Evolutionary conservation across 768 basidiomycete species (phyloP).

Genomic region (Gloeophyllum trabeum): DNA sequence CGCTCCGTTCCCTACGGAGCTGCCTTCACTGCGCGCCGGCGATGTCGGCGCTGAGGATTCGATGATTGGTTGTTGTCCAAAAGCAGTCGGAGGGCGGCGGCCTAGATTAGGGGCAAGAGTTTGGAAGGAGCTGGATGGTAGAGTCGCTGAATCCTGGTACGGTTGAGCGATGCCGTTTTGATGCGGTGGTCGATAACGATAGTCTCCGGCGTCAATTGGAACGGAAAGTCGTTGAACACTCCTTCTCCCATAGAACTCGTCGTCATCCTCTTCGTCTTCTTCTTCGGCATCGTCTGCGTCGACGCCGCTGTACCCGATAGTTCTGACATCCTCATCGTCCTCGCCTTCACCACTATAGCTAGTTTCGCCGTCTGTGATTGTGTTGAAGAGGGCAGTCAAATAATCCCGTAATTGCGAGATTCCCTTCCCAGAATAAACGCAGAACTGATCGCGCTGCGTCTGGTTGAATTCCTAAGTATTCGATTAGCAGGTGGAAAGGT

Average conservation of each 20-base stretch:
- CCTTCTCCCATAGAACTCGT: too few relatives aligned
- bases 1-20: slow-evolving; percentile 38
- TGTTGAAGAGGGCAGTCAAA: slow-evolving; percentile 65
- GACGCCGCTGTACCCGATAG: slow-evolving; percentile 16
- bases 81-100: slow-evolving; percentile 26
- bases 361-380: slow-evolving; percentile 46
- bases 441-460: slow-evolving; percentile 83
- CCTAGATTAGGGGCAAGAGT: slow-evolving; percentile 19
- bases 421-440: slow-evolving; percentile 92
- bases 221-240: slow-evolving; percentile 7
- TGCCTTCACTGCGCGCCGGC: slow-evolving; percentile 50
- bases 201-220: too few relatives aligned
- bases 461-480: slow-evolving; percentile 73
- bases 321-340: slow-evolving; percentile 41
- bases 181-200: too few relatives aligned
- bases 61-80: slow-evolving; percentile 44
- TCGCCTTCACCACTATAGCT: slow-evolving; percentile 47
- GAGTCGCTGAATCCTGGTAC: slow-evolving; percentile 8
- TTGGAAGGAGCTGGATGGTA: slow-evolving; percentile 8
- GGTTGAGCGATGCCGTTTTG: not conserved
- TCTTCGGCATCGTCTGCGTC: slow-evolving; percentile 22
- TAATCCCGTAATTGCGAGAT: slow-evolving; percentile 74
- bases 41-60: slow-evolving; percentile 40
- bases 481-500: slow-evolving; percentile 2
- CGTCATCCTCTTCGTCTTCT: slow-evolving; percentile 31